phyloP scores from a whole-genome alignment of 202 grass and related monocot species.

The Brachypodium distachyon region DNA sequence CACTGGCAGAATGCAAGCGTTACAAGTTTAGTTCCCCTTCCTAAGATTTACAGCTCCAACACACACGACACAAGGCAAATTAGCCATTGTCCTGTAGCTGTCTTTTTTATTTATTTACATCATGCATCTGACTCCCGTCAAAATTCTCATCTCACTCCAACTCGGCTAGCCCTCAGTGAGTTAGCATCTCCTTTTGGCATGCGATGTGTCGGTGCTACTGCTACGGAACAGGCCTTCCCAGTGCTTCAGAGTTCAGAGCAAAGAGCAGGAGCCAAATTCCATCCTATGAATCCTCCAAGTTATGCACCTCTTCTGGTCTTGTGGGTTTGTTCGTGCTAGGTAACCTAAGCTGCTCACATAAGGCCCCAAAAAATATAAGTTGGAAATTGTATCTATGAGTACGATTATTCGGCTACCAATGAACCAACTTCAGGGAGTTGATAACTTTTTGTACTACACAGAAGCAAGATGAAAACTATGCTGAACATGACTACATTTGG shows the following conservation, averaged over 20 bases:
- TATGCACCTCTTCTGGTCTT: slow-evolving; percentile 2
- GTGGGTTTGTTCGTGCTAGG: slow-evolving; percentile 22
- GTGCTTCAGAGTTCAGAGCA: neutral
- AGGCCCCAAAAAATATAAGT: neutral
- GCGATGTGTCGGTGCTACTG: neutral
- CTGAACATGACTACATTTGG: neutral
- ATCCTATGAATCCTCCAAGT: slow-evolving; percentile 14
- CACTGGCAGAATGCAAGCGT: neutral
- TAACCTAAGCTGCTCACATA: slow-evolving; percentile 58
- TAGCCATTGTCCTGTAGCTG: neutral
- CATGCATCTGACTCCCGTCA: neutral
- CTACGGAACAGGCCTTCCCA: neutral
- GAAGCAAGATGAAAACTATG: neutral
- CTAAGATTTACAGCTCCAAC: neutral
- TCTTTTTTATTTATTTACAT: neutral
- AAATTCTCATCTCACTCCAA: neutral
- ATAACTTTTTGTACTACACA: too few species aligned
- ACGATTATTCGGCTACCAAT: neutral
- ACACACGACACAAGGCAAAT: neutral
- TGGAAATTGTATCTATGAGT: neutral
- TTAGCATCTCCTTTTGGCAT: neutral
- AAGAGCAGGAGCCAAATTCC: neutral
- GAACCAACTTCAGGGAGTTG: neutral
- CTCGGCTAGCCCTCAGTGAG: neutral
- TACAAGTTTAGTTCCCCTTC: neutral